Percentiles rank a stretch among this genome's conserved stretches.
Evolutionary conservation across 805 yeast genomes (phyloP).

Genomic region (Teunomyces cretensis): DNA sequence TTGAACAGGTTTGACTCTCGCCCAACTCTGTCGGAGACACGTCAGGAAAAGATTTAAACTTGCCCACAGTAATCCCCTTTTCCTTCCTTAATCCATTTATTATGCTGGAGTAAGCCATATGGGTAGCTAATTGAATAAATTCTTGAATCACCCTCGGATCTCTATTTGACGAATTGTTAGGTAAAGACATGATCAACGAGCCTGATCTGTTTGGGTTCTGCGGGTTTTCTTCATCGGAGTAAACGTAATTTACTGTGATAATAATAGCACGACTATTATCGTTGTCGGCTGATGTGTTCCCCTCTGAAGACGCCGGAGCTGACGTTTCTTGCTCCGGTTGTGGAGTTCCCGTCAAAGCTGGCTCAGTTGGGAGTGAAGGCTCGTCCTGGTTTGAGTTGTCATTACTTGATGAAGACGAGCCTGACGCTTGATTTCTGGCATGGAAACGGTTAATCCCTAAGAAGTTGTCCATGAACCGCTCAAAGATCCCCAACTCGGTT

Average conservation of each 20-base stretch:
- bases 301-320: constrained; percentile 4
- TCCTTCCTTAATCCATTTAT: constrained; percentile 48
- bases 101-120: constrained; percentile 65
- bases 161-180: constrained; percentile 60
- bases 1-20: constrained; percentile 48
- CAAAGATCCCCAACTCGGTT: constrained; percentile 18
- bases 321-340: background rate
- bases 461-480: constrained; percentile 23
- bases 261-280: constrained; percentile 35
- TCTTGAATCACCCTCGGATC: constrained; percentile 62
- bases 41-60: constrained; percentile 50
- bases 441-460: constrained; percentile 10
- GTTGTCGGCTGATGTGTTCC: constrained; percentile 3
- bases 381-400: background rate
- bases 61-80: constrained; percentile 51
- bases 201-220: constrained; percentile 48
- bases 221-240: constrained; percentile 41
- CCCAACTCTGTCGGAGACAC: constrained; percentile 28
- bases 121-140: constrained; percentile 65
- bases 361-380: background rate
- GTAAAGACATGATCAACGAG: constrained; percentile 60
- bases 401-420: background rate
- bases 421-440: background rate
- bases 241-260: constrained; percentile 45
- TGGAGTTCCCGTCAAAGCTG: background rate